phyloP scores from a whole-genome alignment of 2,329 filamentous ascomycete genomes.

The Atkinsonella hypoxylon region DNA sequence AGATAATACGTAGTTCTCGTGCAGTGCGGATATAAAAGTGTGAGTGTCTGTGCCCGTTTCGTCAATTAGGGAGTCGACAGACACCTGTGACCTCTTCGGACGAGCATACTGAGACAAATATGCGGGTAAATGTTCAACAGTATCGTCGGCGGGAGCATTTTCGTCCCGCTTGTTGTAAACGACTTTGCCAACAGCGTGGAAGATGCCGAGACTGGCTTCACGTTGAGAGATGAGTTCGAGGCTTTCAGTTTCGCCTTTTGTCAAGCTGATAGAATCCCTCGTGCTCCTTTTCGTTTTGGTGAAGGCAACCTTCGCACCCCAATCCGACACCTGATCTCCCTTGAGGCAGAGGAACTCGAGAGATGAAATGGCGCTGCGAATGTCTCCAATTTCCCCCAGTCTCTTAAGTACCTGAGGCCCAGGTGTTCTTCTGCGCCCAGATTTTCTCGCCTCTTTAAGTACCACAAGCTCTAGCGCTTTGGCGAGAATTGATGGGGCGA shows the following conservation, averaged over 20 bases:
- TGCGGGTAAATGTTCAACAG: conserved; percentile 43
- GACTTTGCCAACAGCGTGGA: conserved; percentile 91
- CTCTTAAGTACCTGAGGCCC: conserved; percentile 67
- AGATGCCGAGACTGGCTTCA: conserved; percentile 84
- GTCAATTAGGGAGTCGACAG: conserved; percentile 69
- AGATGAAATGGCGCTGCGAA: conserved; percentile 83
- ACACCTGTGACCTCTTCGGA: conserved; percentile 51
- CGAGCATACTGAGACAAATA: conserved; percentile 46
- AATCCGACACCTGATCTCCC: conserved; percentile 60
- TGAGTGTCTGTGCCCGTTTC: conserved; percentile 87
- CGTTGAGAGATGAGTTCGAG: conserved; percentile 73
- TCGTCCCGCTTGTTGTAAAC: conserved; percentile 88
- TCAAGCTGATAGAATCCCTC: conserved; percentile 49
- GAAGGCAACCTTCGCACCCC: conserved; percentile 63
- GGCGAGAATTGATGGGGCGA: conserved; percentile 73
- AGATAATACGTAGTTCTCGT: conserved; percentile 87
- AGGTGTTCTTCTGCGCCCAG: conserved; percentile 61
- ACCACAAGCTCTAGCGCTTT: conserved; percentile 77
- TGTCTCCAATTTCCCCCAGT: conserved; percentile 79
- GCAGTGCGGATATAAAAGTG: conserved; percentile 79
- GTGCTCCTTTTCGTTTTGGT: conserved; percentile 53
- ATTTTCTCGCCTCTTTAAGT: conserved; percentile 72
- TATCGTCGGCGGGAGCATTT: conserved; percentile 25
- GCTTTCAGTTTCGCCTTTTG: conserved; percentile 66
- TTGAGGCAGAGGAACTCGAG: conserved; percentile 86